Conservation (phyloP, 139 green algal genomes). For the Chlamydomonas schloesseri region DNA sequence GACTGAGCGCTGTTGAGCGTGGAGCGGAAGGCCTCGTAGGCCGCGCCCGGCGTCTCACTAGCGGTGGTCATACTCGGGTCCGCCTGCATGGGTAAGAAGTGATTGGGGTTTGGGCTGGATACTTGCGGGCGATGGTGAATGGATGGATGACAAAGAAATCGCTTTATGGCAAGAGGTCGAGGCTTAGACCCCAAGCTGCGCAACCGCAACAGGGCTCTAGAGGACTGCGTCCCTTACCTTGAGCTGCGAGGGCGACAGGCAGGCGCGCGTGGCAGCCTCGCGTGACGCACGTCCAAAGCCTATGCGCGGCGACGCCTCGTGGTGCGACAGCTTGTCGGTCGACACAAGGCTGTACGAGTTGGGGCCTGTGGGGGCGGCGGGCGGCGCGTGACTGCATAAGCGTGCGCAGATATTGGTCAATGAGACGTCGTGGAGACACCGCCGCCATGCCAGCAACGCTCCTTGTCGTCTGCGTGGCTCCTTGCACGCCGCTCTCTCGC, state of each 20-base stretch:
- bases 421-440: too few relatives aligned
- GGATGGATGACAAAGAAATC: neutral
- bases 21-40: neutral
- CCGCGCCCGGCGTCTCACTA: neutral
- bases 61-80: constrained; percentile 10
- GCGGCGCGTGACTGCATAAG: too few relatives aligned
- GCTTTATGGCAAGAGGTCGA: too few relatives aligned
- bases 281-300: constrained; percentile 9
- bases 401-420: too few relatives aligned
- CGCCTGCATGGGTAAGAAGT: too few relatives aligned
- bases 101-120: too few relatives aligned
- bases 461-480: too few relatives aligned
- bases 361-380: neutral
- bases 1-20: neutral
- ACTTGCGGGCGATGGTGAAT: neutral
- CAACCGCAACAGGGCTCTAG: too few relatives aligned
- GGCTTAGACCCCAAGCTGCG: too few relatives aligned
- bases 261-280: neutral
- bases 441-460: too few relatives aligned
- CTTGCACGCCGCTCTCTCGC: too few relatives aligned
- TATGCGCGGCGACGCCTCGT: neutral
- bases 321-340: neutral
- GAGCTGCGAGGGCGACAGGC: constrained; percentile 9
- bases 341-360: constrained; percentile 17
- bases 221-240: too few relatives aligned